These are phyloP conservation scores for Psilocybe azurescens DNA, from an alignment of 768 basidiomycete species.

Conservation along the genomic window DNA sequence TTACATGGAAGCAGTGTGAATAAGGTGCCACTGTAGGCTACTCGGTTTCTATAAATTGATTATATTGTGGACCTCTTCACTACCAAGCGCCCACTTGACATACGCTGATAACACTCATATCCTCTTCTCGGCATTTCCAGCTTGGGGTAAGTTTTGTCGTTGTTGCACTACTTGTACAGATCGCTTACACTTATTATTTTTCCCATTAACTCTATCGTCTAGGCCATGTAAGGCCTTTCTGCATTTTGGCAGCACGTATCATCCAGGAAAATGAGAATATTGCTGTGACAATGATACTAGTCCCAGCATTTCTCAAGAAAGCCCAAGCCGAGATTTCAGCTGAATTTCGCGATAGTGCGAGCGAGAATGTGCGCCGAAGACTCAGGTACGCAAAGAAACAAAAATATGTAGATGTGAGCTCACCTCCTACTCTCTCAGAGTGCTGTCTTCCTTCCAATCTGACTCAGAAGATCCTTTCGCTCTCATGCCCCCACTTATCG, in stretches of 20 bases:
- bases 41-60: no score
- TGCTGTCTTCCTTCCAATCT: background rate
- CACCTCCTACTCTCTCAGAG: background rate
- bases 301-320: conserved; percentile 4
- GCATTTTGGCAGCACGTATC: conserved; percentile 8
- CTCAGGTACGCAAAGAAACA: background rate
- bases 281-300: background rate
- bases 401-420: background rate
- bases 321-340: conserved; percentile 5
- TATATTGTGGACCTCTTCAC: no score
- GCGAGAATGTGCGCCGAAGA: background rate
- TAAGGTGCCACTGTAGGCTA: background rate
- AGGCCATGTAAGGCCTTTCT: conserved; percentile 13
- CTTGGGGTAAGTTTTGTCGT: conserved; percentile 3
- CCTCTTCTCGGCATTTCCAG: conserved; percentile 8
- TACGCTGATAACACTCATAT: conserved; percentile 1
- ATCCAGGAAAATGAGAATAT: conserved; percentile 7
- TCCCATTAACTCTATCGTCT: background rate
- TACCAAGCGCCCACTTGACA: background rate
- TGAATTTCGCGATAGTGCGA: background rate
- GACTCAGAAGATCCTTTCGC: background rate
- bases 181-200: background rate
- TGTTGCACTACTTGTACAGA: background rate
- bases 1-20: background rate
- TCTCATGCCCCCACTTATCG: background rate